Conservation (phyloP, 495 filamentous ascomycete genomes). For the Durotheca rogersii region DNA sequence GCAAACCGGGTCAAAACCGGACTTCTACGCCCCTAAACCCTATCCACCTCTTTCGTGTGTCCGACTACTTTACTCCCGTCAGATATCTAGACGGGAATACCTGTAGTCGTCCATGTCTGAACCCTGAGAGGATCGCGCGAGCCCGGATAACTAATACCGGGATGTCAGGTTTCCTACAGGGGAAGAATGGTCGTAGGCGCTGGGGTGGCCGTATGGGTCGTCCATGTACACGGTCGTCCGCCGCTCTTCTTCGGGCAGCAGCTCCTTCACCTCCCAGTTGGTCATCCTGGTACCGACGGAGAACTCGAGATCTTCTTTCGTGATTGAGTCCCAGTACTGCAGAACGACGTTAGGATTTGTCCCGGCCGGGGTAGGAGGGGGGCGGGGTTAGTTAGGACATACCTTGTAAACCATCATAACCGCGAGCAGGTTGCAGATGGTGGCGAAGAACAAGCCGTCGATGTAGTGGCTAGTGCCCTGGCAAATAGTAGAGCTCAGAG, state of each 20-base stretch:
- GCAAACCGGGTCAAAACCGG: no score
- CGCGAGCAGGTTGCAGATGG: conserved; percentile 86
- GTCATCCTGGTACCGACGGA: conserved; percentile 91
- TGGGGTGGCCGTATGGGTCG: conserved; percentile 48
- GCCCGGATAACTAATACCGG: conserved; percentile 34
- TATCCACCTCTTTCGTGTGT: no score
- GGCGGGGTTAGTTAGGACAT: conserved; percentile 31
- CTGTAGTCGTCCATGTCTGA: conserved; percentile 5
- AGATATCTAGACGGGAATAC: not conserved
- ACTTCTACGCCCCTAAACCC: no score
- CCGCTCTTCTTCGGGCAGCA: conserved; percentile 83
- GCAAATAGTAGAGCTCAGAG: conserved; percentile 84
- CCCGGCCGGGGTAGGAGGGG: not conserved
- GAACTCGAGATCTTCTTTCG: conserved; percentile 97
- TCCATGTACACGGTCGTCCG: conserved; percentile 77
- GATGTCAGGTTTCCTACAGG: conserved; percentile 42
- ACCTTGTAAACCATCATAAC: conserved; percentile 99
- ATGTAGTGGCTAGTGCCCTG: conserved; percentile 85
- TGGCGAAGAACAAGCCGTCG: conserved; percentile 93
- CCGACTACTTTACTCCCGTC: conserved; percentile 12
- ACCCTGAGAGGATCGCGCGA: conserved; percentile 13
- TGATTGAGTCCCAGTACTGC: conserved; percentile 99
- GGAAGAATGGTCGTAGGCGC: conserved; percentile 45
- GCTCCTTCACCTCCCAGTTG: conserved; percentile 98
- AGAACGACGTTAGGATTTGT: conserved; percentile 16